These are phyloP conservation scores for Ophiocordyceps camponoti-leonardi DNA, from an alignment of 2,329 filamentous ascomycete genomes.

Conservation along the genomic window DNA sequence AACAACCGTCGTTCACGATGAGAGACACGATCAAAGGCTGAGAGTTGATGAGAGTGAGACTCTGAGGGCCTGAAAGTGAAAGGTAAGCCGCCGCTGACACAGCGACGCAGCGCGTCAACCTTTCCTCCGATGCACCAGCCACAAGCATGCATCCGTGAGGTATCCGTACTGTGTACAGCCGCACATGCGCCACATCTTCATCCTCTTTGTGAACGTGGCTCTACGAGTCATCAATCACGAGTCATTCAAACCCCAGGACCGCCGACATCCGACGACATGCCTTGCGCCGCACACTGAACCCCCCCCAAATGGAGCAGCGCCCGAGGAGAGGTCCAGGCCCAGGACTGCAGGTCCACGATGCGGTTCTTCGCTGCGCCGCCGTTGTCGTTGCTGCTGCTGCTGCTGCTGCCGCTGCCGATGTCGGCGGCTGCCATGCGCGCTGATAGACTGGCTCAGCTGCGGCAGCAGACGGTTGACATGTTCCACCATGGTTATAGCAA, in stretches of 20 bases:
- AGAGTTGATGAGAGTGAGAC: too few species aligned
- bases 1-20: too few species aligned
- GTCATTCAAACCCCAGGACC: too few species aligned
- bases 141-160: too few species aligned
- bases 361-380: background rate
- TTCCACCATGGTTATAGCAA: slow-evolving; percentile 96
- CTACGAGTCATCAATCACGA: too few species aligned
- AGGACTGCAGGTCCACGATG: background rate
- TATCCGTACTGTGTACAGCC: too few species aligned
- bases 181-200: too few species aligned
- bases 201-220: too few species aligned
- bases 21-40: too few species aligned
- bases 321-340: background rate
- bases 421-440: slow-evolving; percentile 32
- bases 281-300: too few species aligned
- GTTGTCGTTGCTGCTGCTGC: background rate
- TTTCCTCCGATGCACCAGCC: background rate
- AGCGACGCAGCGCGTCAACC: background rate
- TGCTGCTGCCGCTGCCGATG: slow-evolving; percentile 20
- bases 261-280: too few species aligned
- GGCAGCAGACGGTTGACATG: slow-evolving; percentile 52
- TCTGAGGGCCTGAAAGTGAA: too few species aligned
- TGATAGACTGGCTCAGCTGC: slow-evolving; percentile 35
- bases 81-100: background rate
- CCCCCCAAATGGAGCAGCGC: background rate